A percentile compares a stretch with the other conserved stretches of the same genome.
These are phyloP conservation scores for Boletus vermiculosoides DNA, from an alignment of 768 basidiomycete genomes.

Conservation along the genomic window DNA sequence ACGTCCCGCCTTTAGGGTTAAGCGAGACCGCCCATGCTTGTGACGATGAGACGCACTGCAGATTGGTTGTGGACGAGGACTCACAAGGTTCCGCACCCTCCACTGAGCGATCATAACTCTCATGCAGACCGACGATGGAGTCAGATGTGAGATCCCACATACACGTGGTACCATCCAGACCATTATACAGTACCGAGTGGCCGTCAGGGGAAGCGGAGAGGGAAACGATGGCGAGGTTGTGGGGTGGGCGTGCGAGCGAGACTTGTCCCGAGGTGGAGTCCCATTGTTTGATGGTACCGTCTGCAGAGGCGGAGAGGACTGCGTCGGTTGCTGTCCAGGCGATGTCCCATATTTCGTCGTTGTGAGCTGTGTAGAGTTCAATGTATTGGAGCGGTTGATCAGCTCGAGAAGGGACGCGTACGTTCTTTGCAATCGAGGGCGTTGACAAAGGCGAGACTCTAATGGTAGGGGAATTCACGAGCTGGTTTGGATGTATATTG, in stretches of 20 bases:
- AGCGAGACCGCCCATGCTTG: constrained; percentile 85
- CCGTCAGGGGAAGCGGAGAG: constrained; percentile 72
- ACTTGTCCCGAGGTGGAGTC: constrained; percentile 64
- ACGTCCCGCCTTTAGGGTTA: constrained; percentile 69
- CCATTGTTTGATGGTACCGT: constrained; percentile 76
- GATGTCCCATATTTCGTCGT: constrained; percentile 77
- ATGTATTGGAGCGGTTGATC: background rate
- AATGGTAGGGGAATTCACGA: constrained; percentile 21
- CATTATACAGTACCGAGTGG: constrained; percentile 68
- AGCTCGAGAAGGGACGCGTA: constrained; percentile 36
- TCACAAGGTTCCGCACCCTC: constrained; percentile 66
- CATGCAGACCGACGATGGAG: constrained; percentile 58
- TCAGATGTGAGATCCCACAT: constrained; percentile 72
- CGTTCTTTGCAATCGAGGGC: constrained; percentile 77
- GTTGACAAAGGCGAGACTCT: constrained; percentile 75
- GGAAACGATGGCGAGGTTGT: constrained; percentile 83
- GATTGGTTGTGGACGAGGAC: constrained; percentile 25
- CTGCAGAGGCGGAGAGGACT: constrained; percentile 71
- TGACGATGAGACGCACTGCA: background rate
- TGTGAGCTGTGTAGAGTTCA: constrained; percentile 54
- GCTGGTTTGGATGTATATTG: background rate
- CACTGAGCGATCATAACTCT: constrained; percentile 66
- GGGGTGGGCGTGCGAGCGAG: constrained; percentile 58
- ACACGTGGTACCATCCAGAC: constrained; percentile 78
- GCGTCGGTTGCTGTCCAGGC: constrained; percentile 67